Conservation (phyloP, 192 early-diverging fungal genomes). For the Backusella macrospora region DNA sequence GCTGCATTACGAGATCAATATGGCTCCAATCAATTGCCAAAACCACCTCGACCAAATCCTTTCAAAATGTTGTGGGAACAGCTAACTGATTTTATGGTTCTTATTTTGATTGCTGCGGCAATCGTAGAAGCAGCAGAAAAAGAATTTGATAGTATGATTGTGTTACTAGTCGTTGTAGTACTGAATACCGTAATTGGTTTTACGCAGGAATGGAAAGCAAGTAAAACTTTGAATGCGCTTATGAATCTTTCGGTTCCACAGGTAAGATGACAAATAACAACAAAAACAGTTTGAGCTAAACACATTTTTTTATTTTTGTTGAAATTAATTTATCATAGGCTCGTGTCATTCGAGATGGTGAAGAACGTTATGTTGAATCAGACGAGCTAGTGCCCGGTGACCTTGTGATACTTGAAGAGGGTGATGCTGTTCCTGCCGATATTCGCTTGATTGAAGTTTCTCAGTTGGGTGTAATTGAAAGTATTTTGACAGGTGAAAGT, state of each 20-base stretch:
- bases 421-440: constrained; percentile 92
- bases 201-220: constrained; percentile 93
- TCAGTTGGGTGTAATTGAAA: constrained; percentile 80
- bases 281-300: background rate
- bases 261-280: background rate
- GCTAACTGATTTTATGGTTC: constrained; percentile 93
- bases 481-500: constrained; percentile 84
- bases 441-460: constrained; percentile 72
- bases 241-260: constrained; percentile 83
- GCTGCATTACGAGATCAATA: constrained; percentile 73
- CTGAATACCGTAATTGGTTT: constrained; percentile 94
- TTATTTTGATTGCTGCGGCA: constrained; percentile 82
- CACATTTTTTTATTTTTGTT: constrained; percentile 2
- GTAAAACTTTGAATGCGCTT: constrained; percentile 90
- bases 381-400: constrained; percentile 87
- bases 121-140: constrained; percentile 82
- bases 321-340: constrained; percentile 45
- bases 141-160: constrained; percentile 41
- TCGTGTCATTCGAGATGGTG: constrained; percentile 84
- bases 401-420: constrained; percentile 87
- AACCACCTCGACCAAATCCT: constrained; percentile 65
- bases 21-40: constrained; percentile 83
- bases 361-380: constrained; percentile 70
- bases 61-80: constrained; percentile 84
- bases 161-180: constrained; percentile 80